These are phyloP conservation scores for Davidsoniella virescens DNA, from an alignment of 2,329 filamentous ascomycete species.

Conservation along the genomic window DNA sequence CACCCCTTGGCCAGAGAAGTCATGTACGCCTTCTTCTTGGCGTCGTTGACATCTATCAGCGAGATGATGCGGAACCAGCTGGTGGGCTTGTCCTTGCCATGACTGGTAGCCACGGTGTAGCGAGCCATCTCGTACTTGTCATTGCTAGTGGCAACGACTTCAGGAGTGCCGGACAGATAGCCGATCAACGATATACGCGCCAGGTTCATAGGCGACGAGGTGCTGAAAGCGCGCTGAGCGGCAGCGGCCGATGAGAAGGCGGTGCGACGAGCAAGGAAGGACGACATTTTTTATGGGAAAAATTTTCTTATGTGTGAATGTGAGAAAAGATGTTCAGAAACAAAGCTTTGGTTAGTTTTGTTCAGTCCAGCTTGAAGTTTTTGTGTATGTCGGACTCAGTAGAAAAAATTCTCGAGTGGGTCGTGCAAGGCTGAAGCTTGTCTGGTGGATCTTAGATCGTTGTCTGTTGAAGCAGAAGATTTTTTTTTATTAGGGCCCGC, in stretches of 20 bases:
- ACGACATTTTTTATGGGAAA: slow-evolving; percentile 23
- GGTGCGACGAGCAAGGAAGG: slow-evolving; percentile 37
- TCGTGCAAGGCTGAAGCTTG: too few relatives aligned
- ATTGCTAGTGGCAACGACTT: slow-evolving; percentile 51
- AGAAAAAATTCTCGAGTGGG: too few relatives aligned
- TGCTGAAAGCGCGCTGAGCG: slow-evolving; percentile 56
- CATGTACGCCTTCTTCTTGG: slow-evolving; percentile 53
- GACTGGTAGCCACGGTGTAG: slow-evolving; percentile 58
- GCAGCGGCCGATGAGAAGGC: slow-evolving; percentile 28
- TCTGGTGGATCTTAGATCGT: too few relatives aligned
- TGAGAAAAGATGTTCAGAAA: too few relatives aligned
- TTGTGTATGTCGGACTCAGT: too few relatives aligned
- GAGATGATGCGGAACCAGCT: slow-evolving; percentile 73
- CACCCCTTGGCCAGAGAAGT: slow-evolving; percentile 71
- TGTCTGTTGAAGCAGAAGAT: too few relatives aligned
- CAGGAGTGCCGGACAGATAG: slow-evolving; percentile 64
- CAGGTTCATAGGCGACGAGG: slow-evolving; percentile 45
- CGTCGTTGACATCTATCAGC: slow-evolving; percentile 57
- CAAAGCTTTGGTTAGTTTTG: too few relatives aligned
- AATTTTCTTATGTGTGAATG: background rate
- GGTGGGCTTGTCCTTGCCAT: slow-evolving; percentile 52
- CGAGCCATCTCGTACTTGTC: slow-evolving; percentile 54
- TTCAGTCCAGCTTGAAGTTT: too few relatives aligned
- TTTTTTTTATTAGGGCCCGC: too few relatives aligned
- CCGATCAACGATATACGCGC: slow-evolving; percentile 79